Evolutionary conservation across 2,329 filamentous ascomycete species (phyloP).

Genomic region (Septoria linicola): DNA sequence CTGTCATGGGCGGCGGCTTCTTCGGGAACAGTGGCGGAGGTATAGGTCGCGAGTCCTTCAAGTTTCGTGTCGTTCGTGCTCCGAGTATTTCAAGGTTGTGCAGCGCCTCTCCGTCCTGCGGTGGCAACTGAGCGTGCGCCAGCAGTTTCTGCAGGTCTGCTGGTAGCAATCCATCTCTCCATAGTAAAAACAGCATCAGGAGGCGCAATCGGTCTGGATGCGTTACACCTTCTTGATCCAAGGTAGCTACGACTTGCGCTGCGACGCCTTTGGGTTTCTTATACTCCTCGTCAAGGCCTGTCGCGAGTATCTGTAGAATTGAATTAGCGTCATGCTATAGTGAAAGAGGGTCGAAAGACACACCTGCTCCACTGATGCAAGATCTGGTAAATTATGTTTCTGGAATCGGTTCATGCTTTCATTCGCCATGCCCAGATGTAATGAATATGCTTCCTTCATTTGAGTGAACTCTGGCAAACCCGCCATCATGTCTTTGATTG

Average conservation of each 20-base stretch:
- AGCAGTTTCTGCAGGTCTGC: conserved; percentile 84
- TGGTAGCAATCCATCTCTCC: conserved; percentile 77
- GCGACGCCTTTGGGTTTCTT: conserved; percentile 87
- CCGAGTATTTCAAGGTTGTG: conserved; percentile 80
- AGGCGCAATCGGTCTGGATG: conserved; percentile 77
- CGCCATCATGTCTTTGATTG: conserved; percentile 95
- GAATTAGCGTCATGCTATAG: background rate
- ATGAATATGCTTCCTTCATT: conserved; percentile 90
- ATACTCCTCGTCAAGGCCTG: conserved; percentile 88
- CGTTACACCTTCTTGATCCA: conserved; percentile 77
- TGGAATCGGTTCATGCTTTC: conserved; percentile 96
- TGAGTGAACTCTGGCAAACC: conserved; percentile 92
- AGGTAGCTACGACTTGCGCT: conserved; percentile 78
- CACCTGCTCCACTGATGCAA: conserved; percentile 82
- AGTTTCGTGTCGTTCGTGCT: conserved; percentile 65
- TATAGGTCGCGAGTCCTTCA: conserved; percentile 74
- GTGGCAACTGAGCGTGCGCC: conserved; percentile 75
- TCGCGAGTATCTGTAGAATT: conserved; percentile 67
- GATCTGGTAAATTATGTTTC: conserved; percentile 76
- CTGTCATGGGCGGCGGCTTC: conserved; percentile 56
- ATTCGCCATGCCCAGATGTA: conserved; percentile 95
- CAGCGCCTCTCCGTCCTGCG: conserved; percentile 69
- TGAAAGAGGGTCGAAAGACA: conserved; percentile 2
- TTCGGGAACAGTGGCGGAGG: conserved; percentile 68
- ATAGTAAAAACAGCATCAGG: conserved; percentile 81